Evolutionary conservation across 768 basidiomycete genomes (phyloP).

Genomic region (Coprinellus aureogranulatus): DNA sequence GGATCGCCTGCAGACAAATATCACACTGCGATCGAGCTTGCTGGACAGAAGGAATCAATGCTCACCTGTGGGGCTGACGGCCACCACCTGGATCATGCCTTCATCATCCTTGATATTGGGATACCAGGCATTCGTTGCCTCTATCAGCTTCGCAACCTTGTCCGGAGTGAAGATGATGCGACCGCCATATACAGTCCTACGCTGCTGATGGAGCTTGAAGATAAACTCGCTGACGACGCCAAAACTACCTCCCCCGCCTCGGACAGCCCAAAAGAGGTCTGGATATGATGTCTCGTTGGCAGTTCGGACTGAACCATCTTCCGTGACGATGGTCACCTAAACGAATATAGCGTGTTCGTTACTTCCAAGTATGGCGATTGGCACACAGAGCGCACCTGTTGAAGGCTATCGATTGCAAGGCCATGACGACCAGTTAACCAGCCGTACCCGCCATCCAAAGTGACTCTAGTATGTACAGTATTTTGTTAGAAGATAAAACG

Average conservation of each 20-base stretch:
- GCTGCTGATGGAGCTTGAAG: conserved; percentile 47
- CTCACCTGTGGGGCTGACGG: conserved; percentile 38
- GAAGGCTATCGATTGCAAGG: conserved; percentile 47
- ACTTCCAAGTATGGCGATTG: background rate
- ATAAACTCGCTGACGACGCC: conserved; percentile 59
- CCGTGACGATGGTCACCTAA: conserved; percentile 46
- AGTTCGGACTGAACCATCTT: conserved; percentile 39
- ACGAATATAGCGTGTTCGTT: background rate
- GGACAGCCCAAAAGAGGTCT: conserved; percentile 53
- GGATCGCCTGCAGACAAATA: conserved; percentile 28
- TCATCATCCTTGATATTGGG: conserved; percentile 36
- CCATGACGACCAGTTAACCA: conserved; percentile 47
- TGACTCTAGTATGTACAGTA: conserved; percentile 43
- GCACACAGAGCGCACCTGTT: conserved; percentile 22
- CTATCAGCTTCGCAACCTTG: conserved; percentile 29
- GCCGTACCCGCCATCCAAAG: conserved; percentile 56
- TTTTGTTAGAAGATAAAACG: conserved; percentile 27
- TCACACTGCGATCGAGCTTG: no score
- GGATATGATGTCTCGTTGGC: conserved; percentile 34
- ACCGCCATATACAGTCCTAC: conserved; percentile 47
- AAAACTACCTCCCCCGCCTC: conserved; percentile 55
- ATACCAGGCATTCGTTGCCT: conserved; percentile 38
- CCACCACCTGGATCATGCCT: conserved; percentile 25
- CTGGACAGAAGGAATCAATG: background rate
- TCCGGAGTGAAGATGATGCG: conserved; percentile 32